Conservation (phyloP, 2,329 filamentous ascomycete species). For the Aquanectria penicillioides region DNA sequence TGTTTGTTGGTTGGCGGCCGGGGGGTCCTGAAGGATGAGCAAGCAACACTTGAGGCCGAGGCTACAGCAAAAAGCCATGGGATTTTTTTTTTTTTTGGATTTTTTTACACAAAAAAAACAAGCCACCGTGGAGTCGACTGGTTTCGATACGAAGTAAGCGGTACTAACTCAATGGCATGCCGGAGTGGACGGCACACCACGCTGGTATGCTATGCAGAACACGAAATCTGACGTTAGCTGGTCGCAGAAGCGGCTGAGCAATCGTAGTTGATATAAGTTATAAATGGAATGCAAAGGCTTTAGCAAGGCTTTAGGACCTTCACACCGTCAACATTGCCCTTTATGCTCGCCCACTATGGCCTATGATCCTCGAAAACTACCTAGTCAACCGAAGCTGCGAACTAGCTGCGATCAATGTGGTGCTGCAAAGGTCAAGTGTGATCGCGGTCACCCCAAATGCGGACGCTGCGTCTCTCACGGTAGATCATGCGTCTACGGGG, state of each 20-base stretch:
- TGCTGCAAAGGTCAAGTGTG: slow-evolving; percentile 12
- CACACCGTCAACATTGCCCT: not conserved
- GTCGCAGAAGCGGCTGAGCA: slow-evolving; percentile 1
- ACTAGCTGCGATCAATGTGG: slow-evolving; percentile 15
- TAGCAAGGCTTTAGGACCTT: no score
- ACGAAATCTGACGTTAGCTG: slow-evolving; percentile 1
- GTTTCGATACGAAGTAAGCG: slow-evolving; percentile 7
- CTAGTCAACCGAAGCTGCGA: slow-evolving; percentile 10
- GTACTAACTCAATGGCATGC: not conserved
- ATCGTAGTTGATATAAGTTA: not conserved
- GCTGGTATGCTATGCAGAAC: slow-evolving; percentile 1
- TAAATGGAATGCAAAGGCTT: no score
- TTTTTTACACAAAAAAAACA: not conserved
- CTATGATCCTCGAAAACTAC: not conserved
- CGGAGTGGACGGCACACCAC: not conserved
- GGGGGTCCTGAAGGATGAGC: not conserved
- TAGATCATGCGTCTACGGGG: slow-evolving; percentile 11
- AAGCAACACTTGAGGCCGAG: no score
- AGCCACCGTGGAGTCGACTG: slow-evolving; percentile 1
- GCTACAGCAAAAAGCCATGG: no score
- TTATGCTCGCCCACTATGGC: not conserved
- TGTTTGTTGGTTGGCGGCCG: not conserved
- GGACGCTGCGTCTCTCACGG: slow-evolving; percentile 12
- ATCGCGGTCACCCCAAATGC: slow-evolving; percentile 8
- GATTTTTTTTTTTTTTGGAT: no score